Conservation (phyloP, 2,329 filamentous ascomycete genomes). For the Pseudopithomyces chartarum region DNA sequence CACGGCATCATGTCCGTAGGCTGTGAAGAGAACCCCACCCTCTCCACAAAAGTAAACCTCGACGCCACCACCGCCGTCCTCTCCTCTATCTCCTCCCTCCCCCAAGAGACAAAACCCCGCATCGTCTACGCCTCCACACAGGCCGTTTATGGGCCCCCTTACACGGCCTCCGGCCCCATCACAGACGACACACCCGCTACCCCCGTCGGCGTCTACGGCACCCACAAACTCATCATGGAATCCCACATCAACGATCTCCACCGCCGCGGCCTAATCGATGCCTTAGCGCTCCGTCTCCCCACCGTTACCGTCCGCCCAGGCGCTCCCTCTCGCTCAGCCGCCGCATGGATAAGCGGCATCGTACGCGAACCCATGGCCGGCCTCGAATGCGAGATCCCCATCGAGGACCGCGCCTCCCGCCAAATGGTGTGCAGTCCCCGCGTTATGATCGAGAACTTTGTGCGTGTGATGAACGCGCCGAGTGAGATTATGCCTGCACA, state of each 20-base stretch:
- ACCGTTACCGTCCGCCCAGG: background rate
- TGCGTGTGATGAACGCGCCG: background rate
- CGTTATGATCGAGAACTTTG: background rate
- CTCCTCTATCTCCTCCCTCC: conserved; percentile 46
- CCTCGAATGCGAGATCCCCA: background rate
- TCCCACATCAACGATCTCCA: background rate
- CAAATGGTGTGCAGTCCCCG: background rate
- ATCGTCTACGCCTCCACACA: conserved; percentile 64
- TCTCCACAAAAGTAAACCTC: conserved; percentile 63
- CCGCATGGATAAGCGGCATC: background rate
- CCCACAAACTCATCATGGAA: conserved; percentile 5
- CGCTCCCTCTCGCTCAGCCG: background rate
- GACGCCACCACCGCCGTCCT: conserved; percentile 60
- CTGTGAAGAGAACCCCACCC: conserved; percentile 62
- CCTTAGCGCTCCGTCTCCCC: background rate
- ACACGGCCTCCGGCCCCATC: background rate
- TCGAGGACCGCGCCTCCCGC: background rate
- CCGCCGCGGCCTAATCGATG: background rate
- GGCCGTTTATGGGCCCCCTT: conserved; percentile 55
- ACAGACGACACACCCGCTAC: background rate
- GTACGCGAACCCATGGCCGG: background rate
- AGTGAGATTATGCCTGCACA: background rate
- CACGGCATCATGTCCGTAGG: conserved; percentile 69
- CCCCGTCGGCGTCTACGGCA: conserved; percentile 1
- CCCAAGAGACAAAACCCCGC: conserved; percentile 23